Base-by-base conservation (phyloP, 768 basidiomycete genomes). In the Tricholoma sp. region DNA sequence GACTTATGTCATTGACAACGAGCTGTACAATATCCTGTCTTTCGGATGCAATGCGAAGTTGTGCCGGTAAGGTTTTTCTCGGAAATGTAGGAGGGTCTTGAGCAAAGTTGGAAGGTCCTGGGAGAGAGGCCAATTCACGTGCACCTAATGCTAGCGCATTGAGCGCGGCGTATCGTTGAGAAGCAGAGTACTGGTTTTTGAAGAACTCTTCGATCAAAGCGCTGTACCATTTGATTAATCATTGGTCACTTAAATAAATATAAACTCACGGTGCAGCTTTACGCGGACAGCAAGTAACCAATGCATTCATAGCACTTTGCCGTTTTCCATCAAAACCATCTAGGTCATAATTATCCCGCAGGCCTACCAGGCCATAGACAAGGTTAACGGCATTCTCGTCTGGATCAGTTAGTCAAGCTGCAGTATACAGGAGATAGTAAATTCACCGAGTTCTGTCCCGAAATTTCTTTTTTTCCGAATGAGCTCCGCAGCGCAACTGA, bases 381-480 rank as follows among this genome's bases (percentile, higher is more conserved):
- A 98, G 79, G 64, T 94, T 86, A 47, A 88, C 85, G 0, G 94
- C 88, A 66, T 96, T 96, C 71, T 99, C 96, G 58, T 86, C 96
- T 98, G 61, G 27, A 45, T 31, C 3, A 5, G 52, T 22, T 6
- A 43, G 14, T 56, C 53, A 47, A 57, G 21, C 16, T 19, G 56
- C 35, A 2, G n/a, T 12, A 52, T 21, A 24, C 16, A 27, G 19
- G 32, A 12, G 18, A 19, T 41, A 32, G 37, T 43, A 52, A 47
- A 35, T 56, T 54, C 63, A 94, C 96, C 86, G 14, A 99, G 79
- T 67, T 99, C 97, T 0, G 83, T 85, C 12, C 97, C 97, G 71
- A 87, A 98, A 11, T 77, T 81, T 34, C 79, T 77, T 72, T 97
- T 99, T 64, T 84, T 83, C 50, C 95, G 74, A 22, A 99, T 88